These are phyloP conservation scores for Nakaseomyces sp. DNA, from an alignment of 1,139 yeast species.

Conservation along the genomic window DNA sequence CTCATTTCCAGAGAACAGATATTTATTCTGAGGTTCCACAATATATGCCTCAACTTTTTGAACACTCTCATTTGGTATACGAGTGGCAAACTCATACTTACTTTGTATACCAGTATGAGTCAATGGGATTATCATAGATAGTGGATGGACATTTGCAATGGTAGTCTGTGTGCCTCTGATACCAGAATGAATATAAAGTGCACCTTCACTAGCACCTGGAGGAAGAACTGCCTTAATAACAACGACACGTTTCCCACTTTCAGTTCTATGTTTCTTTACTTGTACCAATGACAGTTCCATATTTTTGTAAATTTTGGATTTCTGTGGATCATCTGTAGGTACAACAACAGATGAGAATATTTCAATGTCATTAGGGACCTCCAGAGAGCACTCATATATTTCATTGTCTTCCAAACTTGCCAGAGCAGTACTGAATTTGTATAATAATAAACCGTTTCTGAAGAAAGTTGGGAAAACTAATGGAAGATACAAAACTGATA, in stretches of 20 bases:
- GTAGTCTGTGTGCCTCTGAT: conserved; percentile 53
- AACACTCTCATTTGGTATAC: conserved; percentile 64
- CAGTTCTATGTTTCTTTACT: conserved; percentile 55
- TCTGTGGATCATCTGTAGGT: conserved; percentile 14
- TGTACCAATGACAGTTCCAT: conserved; percentile 64
- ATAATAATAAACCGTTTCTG: conserved; percentile 46
- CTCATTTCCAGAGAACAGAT: conserved; percentile 46
- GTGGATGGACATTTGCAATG: conserved; percentile 53
- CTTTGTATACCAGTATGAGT: conserved; percentile 61
- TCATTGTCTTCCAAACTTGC: conserved; percentile 68
- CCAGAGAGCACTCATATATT: conserved; percentile 66
- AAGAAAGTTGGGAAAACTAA: conserved; percentile 77
- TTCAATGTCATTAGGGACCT: conserved; percentile 63
- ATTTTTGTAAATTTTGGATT: conserved; percentile 22
- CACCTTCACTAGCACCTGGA: conserved; percentile 55
- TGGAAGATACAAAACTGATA: conserved; percentile 73
- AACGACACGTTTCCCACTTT: conserved; percentile 45
- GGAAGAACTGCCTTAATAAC: conserved; percentile 79
- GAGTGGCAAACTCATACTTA: conserved; percentile 56
- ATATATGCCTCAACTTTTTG: conserved; percentile 71
- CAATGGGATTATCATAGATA: conserved; percentile 70
- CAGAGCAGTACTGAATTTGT: conserved; percentile 68
- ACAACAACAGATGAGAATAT: conserved; percentile 37
- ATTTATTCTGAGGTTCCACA: conserved; percentile 71
- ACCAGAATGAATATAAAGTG: conserved; percentile 69